Evolutionary conservation across 441 rosid species (phyloP), one percentile per base, ranked within the genome.

Genomic region (Cnidoscolus chayamansa): DNA sequence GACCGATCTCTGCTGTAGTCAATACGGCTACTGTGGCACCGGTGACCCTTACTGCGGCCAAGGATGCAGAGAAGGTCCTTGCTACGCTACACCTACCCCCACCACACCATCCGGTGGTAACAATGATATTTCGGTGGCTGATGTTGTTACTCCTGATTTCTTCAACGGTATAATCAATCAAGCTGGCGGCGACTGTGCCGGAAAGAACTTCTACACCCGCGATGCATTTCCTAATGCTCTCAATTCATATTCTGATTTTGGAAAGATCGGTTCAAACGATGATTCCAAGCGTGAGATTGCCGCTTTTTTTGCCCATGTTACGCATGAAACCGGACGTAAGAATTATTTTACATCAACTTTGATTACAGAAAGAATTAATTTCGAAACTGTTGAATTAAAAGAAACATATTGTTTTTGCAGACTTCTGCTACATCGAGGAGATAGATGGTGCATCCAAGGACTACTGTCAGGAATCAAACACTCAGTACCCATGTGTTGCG

Each of bases 261-360:
- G 83, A 3, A 63, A 72, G 11, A 7, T 56, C 8, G 82, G 79
- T 0, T 54, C 82, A 0, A 45, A 32, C n/a, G 71, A 73, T 56
- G 86, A 76, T 51, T 65, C 79, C 13, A 83, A 79, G 72, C 78
- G 83, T 10, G 86, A 85, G 74, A 67, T 85, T 45, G 88, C 85
- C 15, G 84, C 81, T 3, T 83, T 79, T 49, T 83, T 85, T 12
- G 84, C 86, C 32, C 88, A 85, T 43, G 78, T 76, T 50, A 85
- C 88, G 2, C 81, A 81, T 25, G 86, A 81, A 40, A 85, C 86
- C 54, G 82, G 88, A 72, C 57, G 83, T 82, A 70, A 77, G 83
- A 13, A 47, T 25, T 47, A 4, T 17, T 16, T 15, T 37, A 48
- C 17, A 12, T 15, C 0, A 13, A 15, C 35, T 6, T 55, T 25